phyloP scores from a whole-genome alignment of 345 rosid species.

The Camelina hispida region DNA sequence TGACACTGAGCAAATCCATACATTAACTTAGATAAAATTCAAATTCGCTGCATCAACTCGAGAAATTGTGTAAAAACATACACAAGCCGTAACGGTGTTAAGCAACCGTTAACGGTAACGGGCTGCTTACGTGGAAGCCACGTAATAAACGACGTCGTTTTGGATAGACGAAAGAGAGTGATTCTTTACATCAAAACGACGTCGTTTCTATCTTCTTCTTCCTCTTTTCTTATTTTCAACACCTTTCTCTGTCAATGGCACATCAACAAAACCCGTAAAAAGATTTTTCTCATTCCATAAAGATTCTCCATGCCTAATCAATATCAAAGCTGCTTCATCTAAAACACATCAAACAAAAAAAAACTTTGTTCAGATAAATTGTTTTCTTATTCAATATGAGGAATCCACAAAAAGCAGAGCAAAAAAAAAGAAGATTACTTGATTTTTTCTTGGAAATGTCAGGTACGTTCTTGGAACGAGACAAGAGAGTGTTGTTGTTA shows the following conservation, averaged over 20 bases:
- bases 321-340: slow-evolving; percentile 90
- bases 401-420: background rate
- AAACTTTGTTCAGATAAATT: background rate
- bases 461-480: slow-evolving; percentile 52
- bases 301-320: slow-evolving; percentile 90
- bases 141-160: no score
- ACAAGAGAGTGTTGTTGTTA: slow-evolving; percentile 53
- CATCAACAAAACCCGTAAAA: slow-evolving; percentile 93
- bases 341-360: background rate
- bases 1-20: no score
- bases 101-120: no score
- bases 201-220: no score
- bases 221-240: slow-evolving; percentile 53
- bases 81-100: no score
- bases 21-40: no score
- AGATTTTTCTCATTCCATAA: slow-evolving; percentile 94
- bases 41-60: no score
- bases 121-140: no score
- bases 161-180: no score
- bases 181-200: no score
- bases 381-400: background rate
- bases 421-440: slow-evolving; percentile 44
- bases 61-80: no score
- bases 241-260: slow-evolving; percentile 83
- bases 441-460: slow-evolving; percentile 59